phyloP scores from a whole-genome alignment of 306 rosid species.

The Hylodesmum podocarpum region DNA sequence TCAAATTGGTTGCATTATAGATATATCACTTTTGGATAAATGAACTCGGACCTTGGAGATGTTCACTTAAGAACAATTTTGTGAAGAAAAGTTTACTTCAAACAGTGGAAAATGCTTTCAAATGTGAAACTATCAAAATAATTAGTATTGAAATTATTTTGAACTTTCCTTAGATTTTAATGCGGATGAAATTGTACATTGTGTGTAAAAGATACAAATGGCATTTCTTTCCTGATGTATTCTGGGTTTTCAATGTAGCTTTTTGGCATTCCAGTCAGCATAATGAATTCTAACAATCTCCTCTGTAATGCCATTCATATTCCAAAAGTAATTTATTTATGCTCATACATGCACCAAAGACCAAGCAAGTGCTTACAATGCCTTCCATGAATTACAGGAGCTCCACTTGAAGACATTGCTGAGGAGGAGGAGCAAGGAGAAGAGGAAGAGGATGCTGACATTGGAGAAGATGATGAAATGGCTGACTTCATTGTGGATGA shows the following conservation, averaged over 20 bases:
- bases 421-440: conserved; percentile 94
- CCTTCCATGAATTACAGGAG: conserved; percentile 41
- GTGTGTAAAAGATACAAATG: neutral
- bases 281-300: neutral
- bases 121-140: neutral
- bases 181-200: neutral
- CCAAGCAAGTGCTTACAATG: neutral
- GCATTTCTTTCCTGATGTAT: neutral
- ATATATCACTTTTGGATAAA: neutral
- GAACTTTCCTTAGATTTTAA: neutral
- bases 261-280: neutral
- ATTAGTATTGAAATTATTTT: neutral
- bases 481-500: conserved; percentile 96
- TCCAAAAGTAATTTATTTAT: conserved; percentile 12
- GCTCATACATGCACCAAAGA: conserved; percentile 10
- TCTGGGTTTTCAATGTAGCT: neutral
- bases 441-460: conserved; percentile 91
- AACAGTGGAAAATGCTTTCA: neutral
- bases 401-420: conserved; percentile 83
- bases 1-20: neutral
- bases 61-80: neutral
- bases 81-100: neutral
- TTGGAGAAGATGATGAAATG: conserved; percentile 98
- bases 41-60: neutral
- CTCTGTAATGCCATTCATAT: neutral